Evolutionary conservation across 2,329 filamentous ascomycete genomes (phyloP).

Genomic region (Leptosphaerulina australis): DNA sequence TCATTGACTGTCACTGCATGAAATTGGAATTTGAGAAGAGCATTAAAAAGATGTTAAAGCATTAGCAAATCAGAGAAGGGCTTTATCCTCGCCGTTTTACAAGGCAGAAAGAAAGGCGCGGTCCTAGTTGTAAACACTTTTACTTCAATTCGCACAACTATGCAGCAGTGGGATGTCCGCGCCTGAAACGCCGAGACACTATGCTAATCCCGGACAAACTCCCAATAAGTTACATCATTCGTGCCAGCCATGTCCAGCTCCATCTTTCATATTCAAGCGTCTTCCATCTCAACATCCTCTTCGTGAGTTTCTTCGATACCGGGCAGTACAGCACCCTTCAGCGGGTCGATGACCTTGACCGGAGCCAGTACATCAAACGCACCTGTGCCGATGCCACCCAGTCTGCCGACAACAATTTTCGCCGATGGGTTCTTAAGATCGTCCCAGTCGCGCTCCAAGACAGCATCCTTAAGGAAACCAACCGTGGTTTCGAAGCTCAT

Average conservation of each 20-base stretch:
- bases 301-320: constrained; percentile 21
- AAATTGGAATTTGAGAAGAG: too few relatives aligned
- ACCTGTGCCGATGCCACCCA: constrained; percentile 86
- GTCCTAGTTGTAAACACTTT: background rate
- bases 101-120: too few relatives aligned
- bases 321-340: constrained; percentile 27
- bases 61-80: too few relatives aligned
- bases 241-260: background rate
- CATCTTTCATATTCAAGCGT: background rate
- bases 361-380: constrained; percentile 79
- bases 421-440: constrained; percentile 84
- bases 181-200: background rate
- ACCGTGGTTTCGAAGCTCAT: constrained; percentile 99
- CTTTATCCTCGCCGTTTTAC: too few relatives aligned
- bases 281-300: constrained; percentile 23
- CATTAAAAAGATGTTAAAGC: too few relatives aligned
- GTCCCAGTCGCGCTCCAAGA: constrained; percentile 88
- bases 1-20: too few relatives aligned
- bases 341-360: constrained; percentile 36
- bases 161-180: background rate
- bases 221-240: background rate
- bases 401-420: constrained; percentile 83
- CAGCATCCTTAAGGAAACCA: constrained; percentile 88
- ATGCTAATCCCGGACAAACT: background rate
- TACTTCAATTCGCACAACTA: background rate